Base-by-base conservation (phyloP, 202 grass and related monocot genomes). In the Cymbopogon flexuosus region DNA sequence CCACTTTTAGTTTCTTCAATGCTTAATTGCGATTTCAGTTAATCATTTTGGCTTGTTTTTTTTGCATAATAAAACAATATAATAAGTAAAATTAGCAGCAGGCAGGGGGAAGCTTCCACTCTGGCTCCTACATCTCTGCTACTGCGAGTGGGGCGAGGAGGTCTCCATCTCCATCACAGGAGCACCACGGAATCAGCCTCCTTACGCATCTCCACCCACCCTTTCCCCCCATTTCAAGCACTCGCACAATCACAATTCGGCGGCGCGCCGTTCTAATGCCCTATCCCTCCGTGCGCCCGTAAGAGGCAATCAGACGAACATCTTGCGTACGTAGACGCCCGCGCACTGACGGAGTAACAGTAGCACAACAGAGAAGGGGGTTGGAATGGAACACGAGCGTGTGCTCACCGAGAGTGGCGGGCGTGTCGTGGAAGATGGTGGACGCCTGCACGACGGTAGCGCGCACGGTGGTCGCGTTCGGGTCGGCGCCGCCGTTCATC, bases 371-470 rank as follows among this genome's bases (percentile, higher is more conserved):
- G 49, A 19, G 49, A 54, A 54, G 49, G 18, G n/a, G 18, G 51
- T 9, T 40, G 7, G 37, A 34, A 7, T 40, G 7, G 37, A 34
- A 7, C 16, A 14, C 23, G 22, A 31, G 12, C 4, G 31, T 2
- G 11, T 42, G 77, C 37, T 19, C 87, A 97, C 94, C 95, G 12
- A 98, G 84, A 70, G 95, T 93, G 60, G 92, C 90, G 6, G 95
- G 90, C 58, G 92, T 94, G 80, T 94, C 90, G 88, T 94, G 89
- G 85, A 97, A 97, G 63, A 97, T 64, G 78, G 92, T 97, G 81
- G 86, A 92, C n/a, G 94, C 94, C 79, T 97, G 94, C 8, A 94
- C 92, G 66, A 98, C 88, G 70, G 88, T 98, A 86, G 88, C 92
- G 8, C 95, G 88, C 4, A 98, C 87, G 29, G 81, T 79, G 73